These are phyloP conservation scores for Trametes cinnabarina DNA, from an alignment of 768 basidiomycete genomes.

Conservation along the genomic window DNA sequence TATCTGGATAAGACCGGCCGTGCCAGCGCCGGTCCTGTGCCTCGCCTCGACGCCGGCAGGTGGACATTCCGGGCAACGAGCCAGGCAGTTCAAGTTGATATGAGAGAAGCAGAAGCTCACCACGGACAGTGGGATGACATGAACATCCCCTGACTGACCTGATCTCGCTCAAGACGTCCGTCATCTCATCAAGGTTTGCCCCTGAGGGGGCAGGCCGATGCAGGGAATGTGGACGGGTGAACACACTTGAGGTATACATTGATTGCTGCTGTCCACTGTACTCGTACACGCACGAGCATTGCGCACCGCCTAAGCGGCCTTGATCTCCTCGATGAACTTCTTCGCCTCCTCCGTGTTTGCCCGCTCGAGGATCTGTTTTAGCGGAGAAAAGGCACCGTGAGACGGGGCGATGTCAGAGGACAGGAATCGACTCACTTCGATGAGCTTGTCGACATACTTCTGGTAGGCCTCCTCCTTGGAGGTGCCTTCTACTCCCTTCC, in stretches of 20 bases:
- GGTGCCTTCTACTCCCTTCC: slow-evolving; percentile 70
- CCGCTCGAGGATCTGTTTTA: slow-evolving; percentile 53
- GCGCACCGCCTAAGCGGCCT: slow-evolving; percentile 38
- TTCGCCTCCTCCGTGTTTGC: slow-evolving; percentile 30
- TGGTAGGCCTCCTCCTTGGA: slow-evolving; percentile 68
- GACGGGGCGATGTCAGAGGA: slow-evolving; percentile 2
- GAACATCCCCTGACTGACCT: background rate
- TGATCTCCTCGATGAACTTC: slow-evolving; percentile 42
- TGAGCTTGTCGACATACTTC: slow-evolving; percentile 74
- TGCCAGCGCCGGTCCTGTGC: background rate
- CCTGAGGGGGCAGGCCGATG: background rate
- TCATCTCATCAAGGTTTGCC: background rate
- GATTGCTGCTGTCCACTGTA: background rate
- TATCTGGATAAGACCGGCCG: slow-evolving; percentile 9
- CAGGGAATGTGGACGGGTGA: background rate
- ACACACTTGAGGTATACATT: background rate
- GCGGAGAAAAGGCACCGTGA: slow-evolving; percentile 10
- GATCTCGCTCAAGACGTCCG: background rate
- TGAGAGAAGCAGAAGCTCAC: slow-evolving; percentile 2
- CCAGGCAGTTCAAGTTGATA: slow-evolving; percentile 9
- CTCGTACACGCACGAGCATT: slow-evolving; percentile 32
- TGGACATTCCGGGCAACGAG: slow-evolving; percentile 8
- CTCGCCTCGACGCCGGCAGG: background rate
- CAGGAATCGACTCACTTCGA: slow-evolving; percentile 48
- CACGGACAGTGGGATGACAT: background rate